Evolutionary conservation across 345 rosid species (phyloP).

Genomic region (thale cress (Arabidopsis thaliana)): DNA sequence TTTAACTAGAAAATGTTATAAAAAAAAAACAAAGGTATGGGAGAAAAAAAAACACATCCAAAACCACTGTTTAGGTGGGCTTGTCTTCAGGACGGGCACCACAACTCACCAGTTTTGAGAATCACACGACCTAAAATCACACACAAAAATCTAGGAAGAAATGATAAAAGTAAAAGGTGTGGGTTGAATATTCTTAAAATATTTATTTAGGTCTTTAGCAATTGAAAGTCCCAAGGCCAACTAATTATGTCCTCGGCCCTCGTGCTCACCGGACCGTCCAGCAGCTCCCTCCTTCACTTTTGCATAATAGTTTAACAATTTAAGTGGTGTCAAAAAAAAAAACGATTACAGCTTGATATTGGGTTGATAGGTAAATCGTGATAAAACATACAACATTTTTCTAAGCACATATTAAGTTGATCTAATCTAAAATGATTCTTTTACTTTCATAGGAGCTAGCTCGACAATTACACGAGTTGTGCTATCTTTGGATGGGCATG

Average conservation of each 20-base stretch:
- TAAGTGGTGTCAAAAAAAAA: no score
- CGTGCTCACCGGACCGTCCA: slow-evolving; percentile 8
- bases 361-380: not conserved
- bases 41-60: no score
- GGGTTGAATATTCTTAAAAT: not conserved
- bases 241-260: not conserved
- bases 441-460: no score
- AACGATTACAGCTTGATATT: no score
- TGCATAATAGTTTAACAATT: not conserved
- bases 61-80: not conserved
- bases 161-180: not conserved
- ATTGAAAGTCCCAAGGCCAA: not conserved
- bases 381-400: no score
- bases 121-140: not conserved
- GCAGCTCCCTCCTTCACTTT: not conserved
- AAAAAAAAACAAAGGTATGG: no score
- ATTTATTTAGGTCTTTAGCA: not conserved
- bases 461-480: no score
- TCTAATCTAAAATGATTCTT: no score
- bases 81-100: not conserved
- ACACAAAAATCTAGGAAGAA: not conserved
- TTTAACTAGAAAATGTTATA: no score
- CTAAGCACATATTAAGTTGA: no score
- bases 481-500: no score
- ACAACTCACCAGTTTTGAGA: not conserved